A percentile compares a stretch with the other conserved stretches of the same genome.
phyloP scores from a whole-genome alignment of 148 eudicot species.

The Spergularia bocconei region DNA sequence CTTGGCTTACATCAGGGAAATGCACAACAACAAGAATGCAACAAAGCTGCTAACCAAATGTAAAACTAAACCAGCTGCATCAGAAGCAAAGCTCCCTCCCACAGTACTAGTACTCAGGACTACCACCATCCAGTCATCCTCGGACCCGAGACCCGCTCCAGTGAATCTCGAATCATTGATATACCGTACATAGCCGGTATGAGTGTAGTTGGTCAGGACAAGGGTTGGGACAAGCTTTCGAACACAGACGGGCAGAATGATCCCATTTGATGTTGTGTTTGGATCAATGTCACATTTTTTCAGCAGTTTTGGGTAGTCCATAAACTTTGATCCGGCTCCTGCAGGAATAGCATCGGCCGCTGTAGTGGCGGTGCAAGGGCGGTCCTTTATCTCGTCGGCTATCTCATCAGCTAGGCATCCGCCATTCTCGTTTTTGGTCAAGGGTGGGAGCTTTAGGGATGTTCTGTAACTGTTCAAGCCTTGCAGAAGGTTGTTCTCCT shows the following conservation, averaged over 20 bases:
- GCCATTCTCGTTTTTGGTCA: constrained; percentile 53
- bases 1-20: constrained; percentile 11
- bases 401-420: constrained; percentile 65
- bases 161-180: constrained; percentile 58
- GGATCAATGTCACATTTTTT: constrained; percentile 55
- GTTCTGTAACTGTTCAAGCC: constrained; percentile 74
- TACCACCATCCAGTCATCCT: constrained; percentile 76
- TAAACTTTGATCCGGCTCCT: constrained; percentile 29
- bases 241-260: constrained; percentile 72
- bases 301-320: constrained; percentile 45
- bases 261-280: constrained; percentile 47
- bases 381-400: constrained; percentile 43
- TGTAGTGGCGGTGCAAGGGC: constrained; percentile 33
- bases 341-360: constrained; percentile 30
- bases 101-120: constrained; percentile 49
- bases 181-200: constrained; percentile 33
- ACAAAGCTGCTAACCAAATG: constrained; percentile 8
- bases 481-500: constrained; percentile 60
- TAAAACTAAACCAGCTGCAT: constrained; percentile 26
- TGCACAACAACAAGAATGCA: constrained; percentile 20
- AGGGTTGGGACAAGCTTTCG: constrained; percentile 46
- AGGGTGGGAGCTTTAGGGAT: constrained; percentile 33
- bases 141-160: constrained; percentile 61
- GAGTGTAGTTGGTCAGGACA: constrained; percentile 76
- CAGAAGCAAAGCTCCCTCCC: constrained; percentile 48